These are phyloP conservation scores for Mycosphaerella sp. DNA, from an alignment of 2,329 filamentous ascomycete species.

Conservation along the genomic window DNA sequence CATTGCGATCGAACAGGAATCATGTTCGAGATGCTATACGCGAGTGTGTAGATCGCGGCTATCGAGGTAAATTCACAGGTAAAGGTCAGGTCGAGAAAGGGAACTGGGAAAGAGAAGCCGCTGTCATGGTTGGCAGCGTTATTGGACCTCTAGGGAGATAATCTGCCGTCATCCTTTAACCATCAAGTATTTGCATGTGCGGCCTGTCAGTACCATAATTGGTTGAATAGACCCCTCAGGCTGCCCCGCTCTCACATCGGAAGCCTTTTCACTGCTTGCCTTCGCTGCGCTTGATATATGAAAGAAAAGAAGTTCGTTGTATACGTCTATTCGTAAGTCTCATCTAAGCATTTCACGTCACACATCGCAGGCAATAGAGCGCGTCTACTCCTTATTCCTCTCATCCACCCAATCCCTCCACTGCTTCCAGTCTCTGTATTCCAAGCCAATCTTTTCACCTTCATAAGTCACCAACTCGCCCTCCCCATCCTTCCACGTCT, in stretches of 20 bases:
- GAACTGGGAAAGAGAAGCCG: constrained; percentile 84
- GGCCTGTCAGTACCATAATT: no score
- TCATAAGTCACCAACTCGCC: constrained; percentile 78
- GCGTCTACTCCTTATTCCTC: background rate
- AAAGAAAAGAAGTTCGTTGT: no score
- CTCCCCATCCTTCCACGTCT: constrained; percentile 67
- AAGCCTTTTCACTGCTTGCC: no score
- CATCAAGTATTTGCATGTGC: no score
- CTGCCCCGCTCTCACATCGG: no score
- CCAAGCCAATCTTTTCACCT: constrained; percentile 67
- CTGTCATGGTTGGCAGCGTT: constrained; percentile 88
- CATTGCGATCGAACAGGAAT: constrained; percentile 68
- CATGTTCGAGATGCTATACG: constrained; percentile 69
- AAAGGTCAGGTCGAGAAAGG: constrained; percentile 36
- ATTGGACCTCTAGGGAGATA: constrained; percentile 46
- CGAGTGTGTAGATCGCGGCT: constrained; percentile 74
- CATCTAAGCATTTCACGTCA: no score
- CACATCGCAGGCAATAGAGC: background rate
- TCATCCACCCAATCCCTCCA: constrained; percentile 68
- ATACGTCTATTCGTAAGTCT: no score
- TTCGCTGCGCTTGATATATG: no score
- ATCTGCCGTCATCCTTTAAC: no score
- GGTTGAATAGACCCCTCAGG: no score
- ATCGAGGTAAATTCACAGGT: constrained; percentile 34
- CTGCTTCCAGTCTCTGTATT: constrained; percentile 67